A percentile compares a stretch with the other conserved stretches of the same genome.
These are phyloP conservation scores for Litchi chinensis DNA, from an alignment of 345 rosid species.

Conservation along the genomic window DNA sequence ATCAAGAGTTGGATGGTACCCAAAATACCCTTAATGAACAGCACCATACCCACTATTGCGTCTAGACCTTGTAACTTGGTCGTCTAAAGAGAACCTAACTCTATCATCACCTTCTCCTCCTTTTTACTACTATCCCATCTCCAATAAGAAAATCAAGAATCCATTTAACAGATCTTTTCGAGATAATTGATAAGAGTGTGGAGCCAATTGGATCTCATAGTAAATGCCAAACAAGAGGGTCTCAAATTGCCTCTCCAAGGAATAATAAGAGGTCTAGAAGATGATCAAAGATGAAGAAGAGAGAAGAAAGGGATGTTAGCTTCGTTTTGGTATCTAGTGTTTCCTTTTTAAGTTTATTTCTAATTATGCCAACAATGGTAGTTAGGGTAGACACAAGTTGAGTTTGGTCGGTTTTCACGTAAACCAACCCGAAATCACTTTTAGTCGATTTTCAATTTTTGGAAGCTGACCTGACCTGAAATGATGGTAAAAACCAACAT, in stretches of 20 bases:
- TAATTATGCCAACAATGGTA: constrained; percentile 47
- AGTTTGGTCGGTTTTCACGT: too few relatives aligned
- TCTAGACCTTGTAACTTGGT: constrained; percentile 48
- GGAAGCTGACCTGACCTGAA: too few relatives aligned
- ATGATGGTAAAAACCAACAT: too few relatives aligned
- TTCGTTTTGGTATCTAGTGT: constrained; percentile 41
- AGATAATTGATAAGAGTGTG: constrained; percentile 50
- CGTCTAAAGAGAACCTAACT: constrained; percentile 47
- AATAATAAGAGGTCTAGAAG: constrained; percentile 58
- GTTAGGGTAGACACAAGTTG: too few relatives aligned
- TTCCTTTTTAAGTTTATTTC: constrained; percentile 46
- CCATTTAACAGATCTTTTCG: constrained; percentile 64
- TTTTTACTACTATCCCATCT: constrained; percentile 75
- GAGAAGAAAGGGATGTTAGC: constrained; percentile 62
- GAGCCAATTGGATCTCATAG: constrained; percentile 52
- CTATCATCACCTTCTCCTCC: constrained; percentile 52
- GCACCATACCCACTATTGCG: constrained; percentile 26
- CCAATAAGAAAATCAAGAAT: constrained; percentile 60
- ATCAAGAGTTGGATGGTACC: too few relatives aligned
- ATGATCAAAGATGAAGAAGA: constrained; percentile 58
- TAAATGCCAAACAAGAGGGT: constrained; percentile 50
- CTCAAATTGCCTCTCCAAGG: constrained; percentile 61
- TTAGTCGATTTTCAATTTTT: too few relatives aligned
- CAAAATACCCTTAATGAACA: too few relatives aligned
- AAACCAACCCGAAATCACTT: too few relatives aligned